These are phyloP conservation scores for Rubia peregrina DNA, from an alignment of 305 asterid species.

Conservation along the genomic window DNA sequence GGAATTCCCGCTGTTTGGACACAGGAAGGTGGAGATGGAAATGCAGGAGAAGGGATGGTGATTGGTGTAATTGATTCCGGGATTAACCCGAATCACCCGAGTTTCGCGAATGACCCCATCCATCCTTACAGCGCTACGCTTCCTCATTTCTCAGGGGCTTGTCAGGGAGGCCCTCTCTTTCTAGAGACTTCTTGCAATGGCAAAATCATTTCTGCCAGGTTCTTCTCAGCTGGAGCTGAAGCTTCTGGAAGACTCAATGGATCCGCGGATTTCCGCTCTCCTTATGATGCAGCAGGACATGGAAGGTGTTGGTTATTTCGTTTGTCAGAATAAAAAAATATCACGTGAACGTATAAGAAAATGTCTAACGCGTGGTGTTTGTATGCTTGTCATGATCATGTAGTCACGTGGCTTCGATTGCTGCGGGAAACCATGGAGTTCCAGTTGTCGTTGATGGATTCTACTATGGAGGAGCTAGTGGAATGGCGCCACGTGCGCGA, in stretches of 20 bases:
- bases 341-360: background rate
- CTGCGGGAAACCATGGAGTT: conserved; percentile 82
- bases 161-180: conserved; percentile 67
- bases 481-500: conserved; percentile 97
- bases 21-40: conserved; percentile 45
- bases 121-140: conserved; percentile 26
- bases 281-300: conserved; percentile 83
- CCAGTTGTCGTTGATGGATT: conserved; percentile 83
- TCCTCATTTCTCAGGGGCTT: conserved; percentile 56
- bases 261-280: conserved; percentile 52
- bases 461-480: conserved; percentile 80
- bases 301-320: conserved; percentile 44
- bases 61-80: conserved; percentile 85
- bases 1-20: conserved; percentile 62
- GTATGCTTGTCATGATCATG: conserved; percentile 11
- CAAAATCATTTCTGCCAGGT: conserved; percentile 77
- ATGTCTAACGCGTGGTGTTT: background rate
- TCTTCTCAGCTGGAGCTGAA: conserved; percentile 61
- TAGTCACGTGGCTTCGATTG: conserved; percentile 94
- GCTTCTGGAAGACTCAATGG: conserved; percentile 50
- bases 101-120: conserved; percentile 60
- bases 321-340: too few relatives aligned
- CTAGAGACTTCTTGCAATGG: conserved; percentile 67
- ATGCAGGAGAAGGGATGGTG: conserved; percentile 83
- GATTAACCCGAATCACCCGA: conserved; percentile 63